phyloP scores from a whole-genome alignment of 1,284 basidiomycete genomes.

The Pyrrhoderma lamaoense region DNA sequence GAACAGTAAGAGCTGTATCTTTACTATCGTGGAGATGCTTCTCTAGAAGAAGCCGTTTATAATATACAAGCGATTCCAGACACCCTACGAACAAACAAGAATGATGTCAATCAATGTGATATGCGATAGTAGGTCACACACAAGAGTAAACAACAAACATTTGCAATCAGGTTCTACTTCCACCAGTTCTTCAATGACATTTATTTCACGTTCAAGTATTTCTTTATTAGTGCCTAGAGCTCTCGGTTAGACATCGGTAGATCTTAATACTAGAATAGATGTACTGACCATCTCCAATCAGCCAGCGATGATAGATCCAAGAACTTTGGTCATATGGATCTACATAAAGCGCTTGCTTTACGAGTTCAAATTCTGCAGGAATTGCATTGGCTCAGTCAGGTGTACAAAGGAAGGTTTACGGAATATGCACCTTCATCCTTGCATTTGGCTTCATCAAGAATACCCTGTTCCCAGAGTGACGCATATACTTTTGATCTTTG shows the following conservation, averaged over 20 bases:
- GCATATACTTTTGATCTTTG: constrained; percentile 82
- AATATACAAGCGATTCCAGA: constrained; percentile 85
- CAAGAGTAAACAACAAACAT: constrained; percentile 50
- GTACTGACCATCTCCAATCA: constrained; percentile 66
- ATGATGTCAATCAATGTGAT: constrained; percentile 1
- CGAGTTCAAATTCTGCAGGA: constrained; percentile 78
- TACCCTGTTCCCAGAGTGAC: constrained; percentile 57
- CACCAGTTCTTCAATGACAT: constrained; percentile 77
- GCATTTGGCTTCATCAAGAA: constrained; percentile 42
- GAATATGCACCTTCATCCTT: constrained; percentile 55
- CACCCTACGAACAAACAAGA: constrained; percentile 55
- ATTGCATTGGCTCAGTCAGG: background rate
- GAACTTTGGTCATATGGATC: constrained; percentile 95
- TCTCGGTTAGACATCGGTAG: background rate
- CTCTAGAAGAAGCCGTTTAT: constrained; percentile 55
- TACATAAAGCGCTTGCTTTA: constrained; percentile 92
- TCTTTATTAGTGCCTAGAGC: constrained; percentile 44
- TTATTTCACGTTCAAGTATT: constrained; percentile 72
- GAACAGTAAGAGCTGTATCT: constrained; percentile 33
- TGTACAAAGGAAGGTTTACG: background rate
- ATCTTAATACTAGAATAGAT: background rate
- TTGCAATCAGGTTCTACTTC: constrained; percentile 90
- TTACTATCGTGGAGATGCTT: constrained; percentile 28
- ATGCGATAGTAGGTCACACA: constrained; percentile 1
- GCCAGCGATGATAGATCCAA: constrained; percentile 98